Evolutionary conservation across 768 basidiomycete genomes (phyloP), one percentile per base, ranked within the genome.

Genomic region (Leccinellum albellum): DNA sequence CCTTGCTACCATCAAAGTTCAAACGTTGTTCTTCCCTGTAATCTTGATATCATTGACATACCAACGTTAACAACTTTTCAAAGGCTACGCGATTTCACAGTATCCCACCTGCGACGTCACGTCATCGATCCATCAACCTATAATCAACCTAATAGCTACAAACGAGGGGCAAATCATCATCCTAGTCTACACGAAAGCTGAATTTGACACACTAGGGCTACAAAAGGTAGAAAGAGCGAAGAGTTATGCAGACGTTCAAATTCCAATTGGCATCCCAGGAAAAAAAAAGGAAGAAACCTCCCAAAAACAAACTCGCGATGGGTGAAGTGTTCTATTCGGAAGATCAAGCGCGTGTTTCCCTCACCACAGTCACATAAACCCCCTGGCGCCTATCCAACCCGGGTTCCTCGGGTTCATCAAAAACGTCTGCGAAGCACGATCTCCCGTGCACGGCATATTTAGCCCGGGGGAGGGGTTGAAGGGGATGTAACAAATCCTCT

Each of bases 361-460:
- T 75, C 28, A 78, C 73, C 40, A 78, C 73, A 1, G 77, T 75
- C 77, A 80, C 77, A 61, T 74, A 74, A 42, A 82, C 71, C 53
- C 71, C 66, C 60, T 77, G 53, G 2, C 56, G 61, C 20, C 42
- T 60, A 47, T 58, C 57, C 10, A 17, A 33, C 20, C 28, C 5
- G 12, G 15, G 35, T 14, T 21, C 15, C 9, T 5, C 20, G 21
- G 17, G 14, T 8, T n/a, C 48, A n/a, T 13, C 24, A 32, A 23
- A 51, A 37, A 47, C 2, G 9, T 50, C 54, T 1, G 28, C 23
- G 1, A 26, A 21, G n/a, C 46, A 37, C 3, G 45, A 47, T 26
- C 51, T 40, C 12, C 42, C 48, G 1, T 66, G 58, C 13, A 51
- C 15, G 2, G 51, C 49, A 6, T 32, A 50, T 17, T 55, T 54